Percentiles rank a stretch among this genome's conserved stretches.
Conservation (phyloP, 2,329 filamentous ascomycete species). For the Magnaporthiopsis incrustans region DNA sequence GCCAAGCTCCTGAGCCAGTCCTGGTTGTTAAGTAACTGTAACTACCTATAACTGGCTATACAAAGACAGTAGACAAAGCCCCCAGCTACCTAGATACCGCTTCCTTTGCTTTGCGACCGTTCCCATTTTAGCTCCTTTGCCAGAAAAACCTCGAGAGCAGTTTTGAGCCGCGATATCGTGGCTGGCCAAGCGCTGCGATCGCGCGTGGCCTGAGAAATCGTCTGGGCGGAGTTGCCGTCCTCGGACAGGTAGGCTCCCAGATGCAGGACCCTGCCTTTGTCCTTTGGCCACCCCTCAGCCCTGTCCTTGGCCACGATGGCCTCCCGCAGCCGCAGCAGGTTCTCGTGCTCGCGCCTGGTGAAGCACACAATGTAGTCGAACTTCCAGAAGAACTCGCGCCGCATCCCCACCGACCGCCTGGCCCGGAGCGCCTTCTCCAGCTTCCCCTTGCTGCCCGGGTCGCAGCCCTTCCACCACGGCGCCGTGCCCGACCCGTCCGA, state of each 20-base stretch:
- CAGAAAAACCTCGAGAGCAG: not conserved
- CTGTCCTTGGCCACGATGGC: slow-evolving; percentile 1
- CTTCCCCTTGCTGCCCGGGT: not conserved
- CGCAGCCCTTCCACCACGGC: not conserved
- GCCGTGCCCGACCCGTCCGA: not conserved
- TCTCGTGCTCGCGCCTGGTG: slow-evolving; percentile 1
- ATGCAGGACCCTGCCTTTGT: slow-evolving; percentile 18
- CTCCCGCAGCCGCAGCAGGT: not conserved
- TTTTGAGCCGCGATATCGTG: not conserved
- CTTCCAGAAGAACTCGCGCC: not conserved
- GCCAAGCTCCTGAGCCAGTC: not conserved
- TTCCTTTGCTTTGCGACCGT: not conserved
- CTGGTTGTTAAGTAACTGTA: not conserved
- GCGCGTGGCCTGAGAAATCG: not conserved
- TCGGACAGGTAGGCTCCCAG: slow-evolving; percentile 16
- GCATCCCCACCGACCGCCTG: not conserved
- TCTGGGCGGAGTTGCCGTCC: not conserved
- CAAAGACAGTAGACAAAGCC: not conserved
- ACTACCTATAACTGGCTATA: not conserved
- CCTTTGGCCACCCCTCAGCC: slow-evolving; percentile 3
- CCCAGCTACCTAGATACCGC: not conserved
- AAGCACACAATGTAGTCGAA: slow-evolving; percentile 5
- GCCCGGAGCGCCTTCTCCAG: not conserved
- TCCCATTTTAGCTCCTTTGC: not conserved
- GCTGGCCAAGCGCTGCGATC: not conserved